Evolutionary conservation across 2,329 filamentous ascomycete genomes (phyloP), one percentile per base, ranked within the genome.

Genomic region (Fusarium denticulatum): DNA sequence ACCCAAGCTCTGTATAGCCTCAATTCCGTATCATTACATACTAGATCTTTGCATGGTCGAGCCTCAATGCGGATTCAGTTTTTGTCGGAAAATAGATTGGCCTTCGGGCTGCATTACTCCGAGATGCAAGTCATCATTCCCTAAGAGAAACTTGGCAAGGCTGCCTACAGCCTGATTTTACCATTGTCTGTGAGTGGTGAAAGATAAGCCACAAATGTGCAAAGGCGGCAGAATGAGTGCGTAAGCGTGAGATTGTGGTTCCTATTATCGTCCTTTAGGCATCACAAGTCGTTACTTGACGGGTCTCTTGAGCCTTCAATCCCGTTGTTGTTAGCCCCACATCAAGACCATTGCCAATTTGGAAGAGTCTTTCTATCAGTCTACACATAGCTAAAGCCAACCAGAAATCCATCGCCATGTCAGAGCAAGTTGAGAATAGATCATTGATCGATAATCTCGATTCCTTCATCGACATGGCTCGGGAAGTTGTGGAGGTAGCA

Each of bases 401-500:
- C 5, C 15, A 1, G 3, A 36, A 12, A 3, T 22, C 4, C 16
- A 50, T 24, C 47, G 2, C 14, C 2, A 37, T 37, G 34, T 13
- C 34, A 1, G 7, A 20, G 0, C 24, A 37, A 3, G 24, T 1
- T 11, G 50, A 28, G 10, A 53, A 13, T 12, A 0, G 0, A 24
- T 14, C 24, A n/a, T 16, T 28, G 2, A n/a, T 28, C 5, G 24
- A 53, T 39, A 2, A n/a, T 0, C 34, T 39, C 24, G 11, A 39
- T 37, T 28, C 14, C 0, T 53, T 39, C 50, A 39, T 53, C 5
- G 50, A 39, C 2, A 53, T 37, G 18, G 50, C 50, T 8, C 14
- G 24, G 20, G 50, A 28, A 1, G 2, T 53, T 13, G 18, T 53
- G 20, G 10, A 39, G 11, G 2, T 28, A 22, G 24, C 34, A 2